These are phyloP conservation scores for Gryganskiella cystojenkinii DNA, from an alignment of 192 early-diverging fungal species.

Conservation along the genomic window DNA sequence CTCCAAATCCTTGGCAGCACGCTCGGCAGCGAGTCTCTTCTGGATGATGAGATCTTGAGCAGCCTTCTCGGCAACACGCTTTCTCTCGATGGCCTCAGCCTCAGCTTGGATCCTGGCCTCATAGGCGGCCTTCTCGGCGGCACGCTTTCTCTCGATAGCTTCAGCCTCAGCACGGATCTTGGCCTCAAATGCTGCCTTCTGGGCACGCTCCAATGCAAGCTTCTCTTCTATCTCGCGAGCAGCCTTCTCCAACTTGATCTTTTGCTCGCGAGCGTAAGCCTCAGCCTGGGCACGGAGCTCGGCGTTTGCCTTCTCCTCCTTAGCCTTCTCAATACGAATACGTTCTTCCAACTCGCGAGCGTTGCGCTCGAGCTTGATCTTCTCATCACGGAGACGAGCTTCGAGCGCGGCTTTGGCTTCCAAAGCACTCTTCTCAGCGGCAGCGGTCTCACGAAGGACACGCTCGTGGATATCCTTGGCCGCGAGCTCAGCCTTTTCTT, in stretches of 20 bases:
- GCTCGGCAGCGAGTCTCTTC: slow-evolving; percentile 10
- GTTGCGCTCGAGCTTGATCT: neutral
- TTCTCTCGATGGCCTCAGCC: neutral
- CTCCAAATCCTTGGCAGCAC: slow-evolving; percentile 12
- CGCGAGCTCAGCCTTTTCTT: slow-evolving; percentile 7
- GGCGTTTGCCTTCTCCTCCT: slow-evolving; percentile 7
- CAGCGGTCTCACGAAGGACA: neutral
- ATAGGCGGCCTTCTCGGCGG: slow-evolving; percentile 7
- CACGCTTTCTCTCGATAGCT: neutral
- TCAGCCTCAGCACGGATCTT: neutral
- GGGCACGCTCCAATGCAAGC: too few species aligned
- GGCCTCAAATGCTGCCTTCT: neutral
- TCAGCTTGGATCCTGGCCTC: slow-evolving; percentile 11
- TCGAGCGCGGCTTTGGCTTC: slow-evolving; percentile 9
- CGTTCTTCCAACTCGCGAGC: slow-evolving; percentile 2
- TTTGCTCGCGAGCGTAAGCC: neutral
- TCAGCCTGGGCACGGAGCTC: neutral
- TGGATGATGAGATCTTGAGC: neutral
- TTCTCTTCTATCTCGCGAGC: neutral
- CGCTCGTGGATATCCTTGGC: slow-evolving; percentile 19
- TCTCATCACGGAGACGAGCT: slow-evolving; percentile 7
- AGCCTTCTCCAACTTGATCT: slow-evolving; percentile 12
- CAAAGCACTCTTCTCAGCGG: slow-evolving; percentile 8
- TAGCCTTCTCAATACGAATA: slow-evolving; percentile 8
- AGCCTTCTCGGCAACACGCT: slow-evolving; percentile 5